Conservation (phyloP, 139 green algal species). For the Zygnema circumcarinatum region DNA sequence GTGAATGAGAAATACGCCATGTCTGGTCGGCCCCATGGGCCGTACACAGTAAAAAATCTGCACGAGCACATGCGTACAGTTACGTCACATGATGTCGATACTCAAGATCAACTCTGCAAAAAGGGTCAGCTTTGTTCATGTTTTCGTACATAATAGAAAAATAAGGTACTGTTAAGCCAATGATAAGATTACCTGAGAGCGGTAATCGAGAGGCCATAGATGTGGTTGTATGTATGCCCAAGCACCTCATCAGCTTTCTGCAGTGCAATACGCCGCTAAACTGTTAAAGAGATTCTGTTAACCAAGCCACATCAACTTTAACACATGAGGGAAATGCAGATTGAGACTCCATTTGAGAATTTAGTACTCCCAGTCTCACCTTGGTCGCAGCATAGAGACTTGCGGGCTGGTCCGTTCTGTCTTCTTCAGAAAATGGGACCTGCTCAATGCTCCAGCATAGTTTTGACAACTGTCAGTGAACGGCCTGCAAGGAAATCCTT, state of each 20-base stretch:
- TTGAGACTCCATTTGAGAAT: too few species aligned
- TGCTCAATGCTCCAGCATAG: too few species aligned
- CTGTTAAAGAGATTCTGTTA: too few species aligned
- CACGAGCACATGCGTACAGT: not conserved
- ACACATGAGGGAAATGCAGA: too few species aligned
- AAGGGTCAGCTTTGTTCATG: not conserved
- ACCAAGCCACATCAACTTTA: too few species aligned
- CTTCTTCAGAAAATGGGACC: constrained; percentile 74
- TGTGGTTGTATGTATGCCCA: constrained; percentile 78
- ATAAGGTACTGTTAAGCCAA: not conserved
- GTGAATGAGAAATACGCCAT: constrained; percentile 85
- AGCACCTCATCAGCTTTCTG: constrained; percentile 76
- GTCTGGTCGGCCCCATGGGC: constrained; percentile 75
- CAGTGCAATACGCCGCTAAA: not conserved
- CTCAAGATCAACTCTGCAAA: not conserved
- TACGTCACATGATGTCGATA: not conserved
- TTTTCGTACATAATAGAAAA: not conserved
- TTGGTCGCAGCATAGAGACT: constrained; percentile 80
- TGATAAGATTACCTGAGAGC: constrained; percentile 59
- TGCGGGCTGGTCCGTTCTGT: constrained; percentile 70
- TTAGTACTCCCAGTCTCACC: too few species aligned
- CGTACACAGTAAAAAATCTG: constrained; percentile 90
- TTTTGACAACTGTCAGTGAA: too few species aligned
- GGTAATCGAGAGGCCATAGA: constrained; percentile 76
- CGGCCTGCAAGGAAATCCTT: too few species aligned